Evolutionary conservation across 345 rosid species (phyloP).

Genomic region (Angophora floribunda): DNA sequence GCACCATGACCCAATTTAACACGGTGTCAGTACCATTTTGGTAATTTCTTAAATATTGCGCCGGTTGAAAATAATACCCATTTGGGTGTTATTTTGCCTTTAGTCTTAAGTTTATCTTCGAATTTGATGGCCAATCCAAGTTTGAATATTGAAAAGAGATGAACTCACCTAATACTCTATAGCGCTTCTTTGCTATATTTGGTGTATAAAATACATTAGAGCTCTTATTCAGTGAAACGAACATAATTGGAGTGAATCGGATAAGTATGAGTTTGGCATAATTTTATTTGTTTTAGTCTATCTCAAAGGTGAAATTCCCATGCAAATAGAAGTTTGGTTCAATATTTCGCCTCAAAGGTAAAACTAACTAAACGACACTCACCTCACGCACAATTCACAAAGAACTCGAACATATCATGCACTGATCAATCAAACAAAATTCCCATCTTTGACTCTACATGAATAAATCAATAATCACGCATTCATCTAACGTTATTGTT

Average conservation of each 20-base stretch:
- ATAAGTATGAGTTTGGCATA: neutral
- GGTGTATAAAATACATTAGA: neutral
- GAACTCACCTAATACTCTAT: neutral
- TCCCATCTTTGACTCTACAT: accelerated
- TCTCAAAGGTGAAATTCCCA: neutral
- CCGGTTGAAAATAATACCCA: neutral
- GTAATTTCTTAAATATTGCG: neutral
- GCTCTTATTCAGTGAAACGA: neutral
- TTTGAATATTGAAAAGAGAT: neutral
- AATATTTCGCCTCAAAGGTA: neutral
- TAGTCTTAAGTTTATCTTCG: neutral
- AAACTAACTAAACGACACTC: neutral
- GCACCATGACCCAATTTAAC: neutral
- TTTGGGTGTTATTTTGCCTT: neutral
- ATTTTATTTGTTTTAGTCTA: too few relatives aligned
- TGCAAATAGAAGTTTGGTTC: accelerated
- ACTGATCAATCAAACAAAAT: too few relatives aligned
- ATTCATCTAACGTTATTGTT: neutral
- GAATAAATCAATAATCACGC: neutral
- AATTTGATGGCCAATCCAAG: neutral
- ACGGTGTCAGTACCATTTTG: neutral
- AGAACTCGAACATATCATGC: too few relatives aligned
- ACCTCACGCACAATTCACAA: too few relatives aligned
- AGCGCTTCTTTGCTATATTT: neutral
- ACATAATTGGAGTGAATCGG: accelerated